Evolutionary conservation across 768 basidiomycete genomes (phyloP).

Genomic region (Mrakia hoshinonis): DNA sequence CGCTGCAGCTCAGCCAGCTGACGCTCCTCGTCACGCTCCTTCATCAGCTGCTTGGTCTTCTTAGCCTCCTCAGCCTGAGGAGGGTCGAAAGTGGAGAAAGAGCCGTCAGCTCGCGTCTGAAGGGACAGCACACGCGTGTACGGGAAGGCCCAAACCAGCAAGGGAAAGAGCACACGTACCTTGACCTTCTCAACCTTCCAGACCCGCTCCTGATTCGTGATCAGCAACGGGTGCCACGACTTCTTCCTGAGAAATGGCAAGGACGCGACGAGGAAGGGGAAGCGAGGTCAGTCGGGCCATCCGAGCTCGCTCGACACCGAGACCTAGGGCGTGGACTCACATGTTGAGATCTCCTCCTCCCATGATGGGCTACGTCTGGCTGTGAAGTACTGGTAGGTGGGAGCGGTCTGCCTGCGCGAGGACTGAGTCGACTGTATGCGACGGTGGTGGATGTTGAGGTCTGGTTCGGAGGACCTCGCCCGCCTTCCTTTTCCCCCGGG

Average conservation of each 20-base stretch:
- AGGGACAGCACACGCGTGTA: too few relatives aligned
- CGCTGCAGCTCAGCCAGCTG: conserved; percentile 93
- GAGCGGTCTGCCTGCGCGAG: background rate
- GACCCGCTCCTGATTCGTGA: conserved; percentile 65
- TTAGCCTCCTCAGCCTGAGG: conserved; percentile 91
- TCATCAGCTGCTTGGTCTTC: conserved; percentile 90
- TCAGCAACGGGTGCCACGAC: conserved; percentile 96
- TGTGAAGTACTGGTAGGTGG: conserved; percentile 5
- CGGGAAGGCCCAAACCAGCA: too few relatives aligned
- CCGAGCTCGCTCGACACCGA: background rate
- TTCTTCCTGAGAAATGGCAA: conserved; percentile 42
- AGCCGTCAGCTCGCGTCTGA: too few relatives aligned
- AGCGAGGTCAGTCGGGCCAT: background rate
- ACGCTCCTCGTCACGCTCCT: conserved; percentile 95
- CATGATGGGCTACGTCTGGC: conserved; percentile 54
- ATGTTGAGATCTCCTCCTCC: conserved; percentile 96
- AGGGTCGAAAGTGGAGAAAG: background rate
- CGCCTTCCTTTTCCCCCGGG: background rate
- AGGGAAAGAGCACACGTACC: conserved; percentile 52
- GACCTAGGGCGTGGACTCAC: conserved; percentile 52
- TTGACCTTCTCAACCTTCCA: conserved; percentile 98
- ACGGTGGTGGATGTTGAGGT: background rate
- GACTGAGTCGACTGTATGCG: too few relatives aligned
- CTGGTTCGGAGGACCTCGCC: background rate
- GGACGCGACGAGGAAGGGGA: conserved; percentile 12